Evolutionary conservation across 1,284 basidiomycete species (phyloP).

Genomic region (Trichosporon coremiiforme): DNA sequence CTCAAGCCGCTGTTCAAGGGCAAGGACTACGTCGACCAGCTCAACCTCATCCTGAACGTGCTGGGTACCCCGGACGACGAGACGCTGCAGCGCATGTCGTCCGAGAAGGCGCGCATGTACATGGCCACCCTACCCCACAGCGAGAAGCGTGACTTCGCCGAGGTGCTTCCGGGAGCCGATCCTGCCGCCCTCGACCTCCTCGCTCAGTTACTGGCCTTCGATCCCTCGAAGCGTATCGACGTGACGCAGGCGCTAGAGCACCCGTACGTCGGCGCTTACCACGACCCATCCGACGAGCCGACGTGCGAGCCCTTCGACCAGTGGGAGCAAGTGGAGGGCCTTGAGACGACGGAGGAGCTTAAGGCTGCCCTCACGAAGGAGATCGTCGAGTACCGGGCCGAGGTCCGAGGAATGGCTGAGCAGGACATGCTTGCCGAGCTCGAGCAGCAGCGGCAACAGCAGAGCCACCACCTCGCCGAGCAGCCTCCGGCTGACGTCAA

Average conservation of each 20-base stretch:
- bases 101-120: slow-evolving; percentile 90
- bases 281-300: slow-evolving; percentile 84
- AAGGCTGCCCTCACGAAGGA: slow-evolving; percentile 78
- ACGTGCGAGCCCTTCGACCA: slow-evolving; percentile 76
- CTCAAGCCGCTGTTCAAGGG: slow-evolving; percentile 94
- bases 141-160: slow-evolving; percentile 67
- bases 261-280: slow-evolving; percentile 86
- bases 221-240: slow-evolving; percentile 77
- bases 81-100: slow-evolving; percentile 79
- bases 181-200: slow-evolving; percentile 76
- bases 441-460: not conserved
- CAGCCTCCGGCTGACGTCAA: not conserved
- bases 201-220: slow-evolving; percentile 80
- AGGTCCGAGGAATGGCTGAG: slow-evolving; percentile 64
- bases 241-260: slow-evolving; percentile 84
- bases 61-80: slow-evolving; percentile 82
- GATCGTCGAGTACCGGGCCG: slow-evolving; percentile 76
- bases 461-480: slow-evolving; percentile 4
- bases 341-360: slow-evolving; percentile 79
- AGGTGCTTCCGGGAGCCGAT: slow-evolving; percentile 77
- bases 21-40: slow-evolving; percentile 70
- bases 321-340: slow-evolving; percentile 78
- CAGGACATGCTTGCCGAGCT: slow-evolving; percentile 34
- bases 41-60: slow-evolving; percentile 61
- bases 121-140: slow-evolving; percentile 81